Conservation (phyloP, 768 basidiomycete species). For the Daedaleopsis sinensis region DNA sequence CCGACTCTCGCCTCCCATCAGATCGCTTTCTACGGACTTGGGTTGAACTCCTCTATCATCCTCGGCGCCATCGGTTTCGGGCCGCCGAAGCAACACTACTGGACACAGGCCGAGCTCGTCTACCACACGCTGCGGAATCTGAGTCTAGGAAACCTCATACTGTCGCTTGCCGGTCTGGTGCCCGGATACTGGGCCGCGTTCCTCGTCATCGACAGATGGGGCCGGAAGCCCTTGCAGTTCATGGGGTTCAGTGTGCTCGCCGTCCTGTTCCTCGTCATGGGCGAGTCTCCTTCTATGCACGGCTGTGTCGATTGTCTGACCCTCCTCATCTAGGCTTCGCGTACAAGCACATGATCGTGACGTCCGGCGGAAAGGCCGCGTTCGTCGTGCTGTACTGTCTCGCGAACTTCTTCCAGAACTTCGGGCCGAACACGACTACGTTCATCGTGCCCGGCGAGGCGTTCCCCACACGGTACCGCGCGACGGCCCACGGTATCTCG, state of each 20-base stretch:
- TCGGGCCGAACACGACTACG: constrained; percentile 47
- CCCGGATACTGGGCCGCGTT: constrained; percentile 44
- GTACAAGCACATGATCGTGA: constrained; percentile 32
- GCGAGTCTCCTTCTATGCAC: constrained; percentile 10
- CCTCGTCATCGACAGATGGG: constrained; percentile 40
- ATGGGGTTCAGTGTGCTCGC: constrained; percentile 41
- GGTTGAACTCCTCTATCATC: constrained; percentile 48
- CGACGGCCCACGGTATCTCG: constrained; percentile 47
- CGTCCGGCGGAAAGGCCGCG: constrained; percentile 26
- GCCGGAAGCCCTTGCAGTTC: constrained; percentile 44
- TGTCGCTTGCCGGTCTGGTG: constrained; percentile 41
- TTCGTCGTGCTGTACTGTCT: constrained; percentile 45
- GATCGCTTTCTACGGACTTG: constrained; percentile 53
- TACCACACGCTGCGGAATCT: constrained; percentile 35
- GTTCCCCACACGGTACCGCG: constrained; percentile 49
- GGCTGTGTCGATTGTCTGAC: background rate
- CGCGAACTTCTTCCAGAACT: constrained; percentile 48
- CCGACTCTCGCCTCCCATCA: constrained; percentile 1
- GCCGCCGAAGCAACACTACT: constrained; percentile 2
- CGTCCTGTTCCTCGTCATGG: constrained; percentile 37
- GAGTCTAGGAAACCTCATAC: constrained; percentile 38
- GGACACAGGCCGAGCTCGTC: constrained; percentile 13
- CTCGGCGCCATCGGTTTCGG: constrained; percentile 37
- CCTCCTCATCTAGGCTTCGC: constrained; percentile 27
- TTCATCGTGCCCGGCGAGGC: constrained; percentile 48